Percentiles rank a stretch among this genome's conserved stretches.
Evolutionary conservation across 2,329 filamentous ascomycete genomes (phyloP).

Genomic region (Pseudogymnoascus sp.): DNA sequence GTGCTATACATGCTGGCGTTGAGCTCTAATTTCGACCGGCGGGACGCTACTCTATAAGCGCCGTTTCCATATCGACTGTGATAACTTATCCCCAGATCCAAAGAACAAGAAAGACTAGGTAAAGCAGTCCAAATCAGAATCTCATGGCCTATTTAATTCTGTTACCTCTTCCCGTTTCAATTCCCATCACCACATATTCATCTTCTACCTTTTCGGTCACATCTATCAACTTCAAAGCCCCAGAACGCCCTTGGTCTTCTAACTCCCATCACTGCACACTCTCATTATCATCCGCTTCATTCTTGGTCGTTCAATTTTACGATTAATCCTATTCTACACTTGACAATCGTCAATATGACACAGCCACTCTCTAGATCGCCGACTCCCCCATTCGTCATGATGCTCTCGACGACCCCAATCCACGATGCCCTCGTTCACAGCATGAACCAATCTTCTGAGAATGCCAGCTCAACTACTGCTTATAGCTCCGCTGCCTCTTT

Average conservation of each 20-base stretch:
- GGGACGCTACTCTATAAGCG: neutral
- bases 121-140: neutral
- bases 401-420: neutral
- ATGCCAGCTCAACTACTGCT: too few relatives aligned
- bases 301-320: neutral
- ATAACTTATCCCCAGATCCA: neutral
- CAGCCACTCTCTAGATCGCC: neutral
- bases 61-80: neutral
- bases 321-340: neutral
- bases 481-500: too few relatives aligned
- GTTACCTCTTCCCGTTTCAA: neutral
- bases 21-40: neutral
- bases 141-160: neutral
- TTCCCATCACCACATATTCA: neutral
- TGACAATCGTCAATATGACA: neutral
- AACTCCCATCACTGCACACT: neutral
- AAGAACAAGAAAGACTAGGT: neutral
- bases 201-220: neutral
- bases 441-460: neutral
- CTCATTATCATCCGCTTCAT: neutral
- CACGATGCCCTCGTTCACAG: too few relatives aligned
- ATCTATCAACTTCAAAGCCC: neutral
- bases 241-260: neutral
- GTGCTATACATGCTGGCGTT: neutral
- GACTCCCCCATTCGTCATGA: neutral